Conservation (phyloP, 257 asterid species). For the Capsicum baccatum region DNA sequence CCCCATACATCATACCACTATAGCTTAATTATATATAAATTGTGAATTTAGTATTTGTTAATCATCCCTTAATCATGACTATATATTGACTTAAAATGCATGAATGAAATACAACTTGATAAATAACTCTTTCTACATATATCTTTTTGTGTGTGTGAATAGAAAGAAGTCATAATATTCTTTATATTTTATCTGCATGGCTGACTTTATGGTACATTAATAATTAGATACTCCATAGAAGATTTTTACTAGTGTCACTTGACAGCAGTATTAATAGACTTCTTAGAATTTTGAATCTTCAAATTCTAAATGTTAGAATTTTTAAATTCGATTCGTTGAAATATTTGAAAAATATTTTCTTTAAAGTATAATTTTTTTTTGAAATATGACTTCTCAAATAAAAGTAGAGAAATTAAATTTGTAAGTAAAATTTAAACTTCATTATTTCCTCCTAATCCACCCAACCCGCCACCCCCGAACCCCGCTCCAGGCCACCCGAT, state of each 20-base stretch:
- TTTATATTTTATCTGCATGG: constrained; percentile 10
- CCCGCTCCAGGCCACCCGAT: neutral
- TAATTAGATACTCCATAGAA: neutral
- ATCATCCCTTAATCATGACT: constrained; percentile 4
- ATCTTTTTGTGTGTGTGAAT: neutral
- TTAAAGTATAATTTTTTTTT: neutral
- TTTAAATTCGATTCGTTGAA: neutral
- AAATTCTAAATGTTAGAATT: neutral
- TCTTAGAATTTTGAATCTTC: neutral
- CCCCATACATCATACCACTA: constrained; percentile 42
- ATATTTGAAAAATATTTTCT: neutral
- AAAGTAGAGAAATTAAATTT: accelerated
- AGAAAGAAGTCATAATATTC: neutral
- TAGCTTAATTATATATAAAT: neutral
- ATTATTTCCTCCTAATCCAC: neutral
- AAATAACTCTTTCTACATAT: too few relatives aligned
- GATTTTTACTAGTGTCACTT: neutral
- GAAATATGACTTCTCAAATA: neutral
- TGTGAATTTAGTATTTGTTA: neutral
- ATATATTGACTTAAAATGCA: constrained; percentile 13
- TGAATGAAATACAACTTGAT: too few relatives aligned
- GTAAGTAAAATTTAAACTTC: neutral
- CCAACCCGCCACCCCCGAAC: neutral
- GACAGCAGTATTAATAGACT: constrained; percentile 23
- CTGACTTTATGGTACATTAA: neutral